phyloP scores from a whole-genome alignment of 2,329 filamentous ascomycete genomes.

The Calonectria hongkongensis region DNA sequence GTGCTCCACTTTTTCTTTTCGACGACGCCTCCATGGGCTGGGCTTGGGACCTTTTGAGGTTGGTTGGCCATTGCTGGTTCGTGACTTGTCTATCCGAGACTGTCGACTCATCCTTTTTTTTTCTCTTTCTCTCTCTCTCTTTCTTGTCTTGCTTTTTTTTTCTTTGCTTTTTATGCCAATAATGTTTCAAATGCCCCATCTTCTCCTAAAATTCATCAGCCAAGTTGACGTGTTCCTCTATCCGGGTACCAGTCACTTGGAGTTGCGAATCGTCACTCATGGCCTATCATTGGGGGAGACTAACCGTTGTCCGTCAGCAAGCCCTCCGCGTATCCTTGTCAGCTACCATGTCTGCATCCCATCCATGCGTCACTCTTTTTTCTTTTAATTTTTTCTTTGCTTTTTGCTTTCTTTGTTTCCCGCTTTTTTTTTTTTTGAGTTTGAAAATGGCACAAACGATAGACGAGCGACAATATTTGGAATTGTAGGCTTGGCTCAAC shows the following conservation, averaged over 20 bases:
- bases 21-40: background rate
- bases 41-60: slow-evolving; percentile 3
- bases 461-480: slow-evolving; percentile 24
- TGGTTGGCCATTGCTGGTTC: background rate
- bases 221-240: slow-evolving; percentile 1
- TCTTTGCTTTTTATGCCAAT: background rate
- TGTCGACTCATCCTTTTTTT: background rate
- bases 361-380: slow-evolving; percentile 10
- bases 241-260: slow-evolving; percentile 12
- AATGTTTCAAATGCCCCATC: background rate
- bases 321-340: background rate
- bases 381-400: too few relatives aligned
- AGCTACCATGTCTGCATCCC: slow-evolving; percentile 13
- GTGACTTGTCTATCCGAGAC: slow-evolving; percentile 8
- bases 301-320: slow-evolving; percentile 3
- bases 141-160: background rate
- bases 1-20: slow-evolving; percentile 1
- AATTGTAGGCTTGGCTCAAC: slow-evolving; percentile 15
- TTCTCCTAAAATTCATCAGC: background rate
- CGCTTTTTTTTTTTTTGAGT: background rate
- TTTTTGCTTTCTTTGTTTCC: background rate
- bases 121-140: background rate
- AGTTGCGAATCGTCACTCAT: slow-evolving; percentile 9
- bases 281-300: slow-evolving; percentile 6
- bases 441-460: slow-evolving; percentile 4